Evolutionary conservation across 2,329 filamentous ascomycete species (phyloP).

Genomic region (Scorias spongiosa): DNA sequence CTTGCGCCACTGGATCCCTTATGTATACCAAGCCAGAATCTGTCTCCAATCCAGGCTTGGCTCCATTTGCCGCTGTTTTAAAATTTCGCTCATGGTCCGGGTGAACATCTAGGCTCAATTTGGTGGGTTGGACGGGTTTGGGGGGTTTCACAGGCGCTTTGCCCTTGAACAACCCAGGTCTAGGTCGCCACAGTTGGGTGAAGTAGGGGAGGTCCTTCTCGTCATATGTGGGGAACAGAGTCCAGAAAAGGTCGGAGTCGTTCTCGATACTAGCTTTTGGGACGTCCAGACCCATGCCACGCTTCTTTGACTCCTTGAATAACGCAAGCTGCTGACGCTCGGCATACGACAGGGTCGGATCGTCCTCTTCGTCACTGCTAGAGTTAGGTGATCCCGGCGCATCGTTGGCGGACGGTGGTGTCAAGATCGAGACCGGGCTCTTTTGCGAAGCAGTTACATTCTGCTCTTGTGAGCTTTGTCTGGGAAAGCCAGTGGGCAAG

Average conservation of each 20-base stretch:
- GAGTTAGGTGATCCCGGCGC: conserved; percentile 11
- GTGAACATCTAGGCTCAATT: conserved; percentile 74
- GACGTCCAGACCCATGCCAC: conserved; percentile 12
- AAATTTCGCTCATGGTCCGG: conserved; percentile 79
- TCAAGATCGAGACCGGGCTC: conserved; percentile 10
- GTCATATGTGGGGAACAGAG: conserved; percentile 69
- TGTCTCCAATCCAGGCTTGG: conserved; percentile 32
- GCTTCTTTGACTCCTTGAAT: conserved; percentile 14
- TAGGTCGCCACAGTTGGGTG: conserved; percentile 67
- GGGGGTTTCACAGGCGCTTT: conserved; percentile 68
- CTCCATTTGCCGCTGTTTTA: conserved; percentile 40
- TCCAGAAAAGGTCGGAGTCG: conserved; percentile 59
- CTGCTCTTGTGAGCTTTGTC: conserved; percentile 2
- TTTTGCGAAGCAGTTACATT: conserved; percentile 3
- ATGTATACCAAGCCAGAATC: conserved; percentile 32
- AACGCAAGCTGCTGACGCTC: conserved; percentile 13
- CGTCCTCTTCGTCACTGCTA: conserved; percentile 12
- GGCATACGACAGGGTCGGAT: conserved; percentile 1
- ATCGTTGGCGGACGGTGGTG: conserved; percentile 11
- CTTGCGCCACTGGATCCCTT: conserved; percentile 36
- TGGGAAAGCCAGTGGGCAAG: conserved; percentile 9
- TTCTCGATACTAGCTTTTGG: conserved; percentile 35
- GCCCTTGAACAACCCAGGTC: conserved; percentile 60
- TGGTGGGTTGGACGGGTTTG: conserved; percentile 70
- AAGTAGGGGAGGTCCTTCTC: conserved; percentile 61